Conservation (phyloP, 257 asterid genomes). For the Ajuga chamaepitys region DNA sequence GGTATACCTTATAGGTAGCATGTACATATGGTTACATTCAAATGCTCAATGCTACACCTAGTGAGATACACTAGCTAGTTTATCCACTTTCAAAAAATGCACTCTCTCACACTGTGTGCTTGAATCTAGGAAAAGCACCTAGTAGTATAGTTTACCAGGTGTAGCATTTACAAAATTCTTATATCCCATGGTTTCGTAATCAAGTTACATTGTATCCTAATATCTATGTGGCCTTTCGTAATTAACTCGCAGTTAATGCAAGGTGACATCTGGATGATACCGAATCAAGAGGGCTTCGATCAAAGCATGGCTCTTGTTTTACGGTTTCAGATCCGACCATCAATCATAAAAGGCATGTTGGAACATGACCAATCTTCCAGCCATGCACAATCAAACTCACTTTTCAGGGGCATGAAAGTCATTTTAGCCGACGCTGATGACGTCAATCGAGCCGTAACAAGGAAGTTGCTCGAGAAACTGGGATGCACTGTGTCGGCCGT, state of each 20-base stretch:
- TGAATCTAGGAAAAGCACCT: too few relatives aligned
- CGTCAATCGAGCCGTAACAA: slow-evolving; percentile 63
- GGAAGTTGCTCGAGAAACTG: slow-evolving; percentile 69
- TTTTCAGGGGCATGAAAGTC: slow-evolving; percentile 55
- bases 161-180: too few relatives aligned
- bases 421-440: slow-evolving; percentile 75
- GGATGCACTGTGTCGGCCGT: slow-evolving; percentile 71
- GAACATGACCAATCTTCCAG: slow-evolving; percentile 48
- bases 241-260: slow-evolving; percentile 70
- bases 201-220: too few relatives aligned
- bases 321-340: slow-evolving; percentile 49
- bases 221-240: background rate
- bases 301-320: slow-evolving; percentile 71
- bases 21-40: too few relatives aligned
- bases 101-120: too few relatives aligned
- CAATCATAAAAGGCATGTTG: slow-evolving; percentile 26
- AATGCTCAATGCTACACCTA: too few relatives aligned
- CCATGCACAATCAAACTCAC: slow-evolving; percentile 39
- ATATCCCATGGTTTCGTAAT: too few relatives aligned
- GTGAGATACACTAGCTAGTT: too few relatives aligned
- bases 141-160: too few relatives aligned
- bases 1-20: too few relatives aligned
- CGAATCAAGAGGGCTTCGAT: slow-evolving; percentile 58
- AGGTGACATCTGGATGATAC: slow-evolving; percentile 73
- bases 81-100: too few relatives aligned